Conservation (phyloP, 2,329 filamentous ascomycete species). For the Ustulina deusta region DNA sequence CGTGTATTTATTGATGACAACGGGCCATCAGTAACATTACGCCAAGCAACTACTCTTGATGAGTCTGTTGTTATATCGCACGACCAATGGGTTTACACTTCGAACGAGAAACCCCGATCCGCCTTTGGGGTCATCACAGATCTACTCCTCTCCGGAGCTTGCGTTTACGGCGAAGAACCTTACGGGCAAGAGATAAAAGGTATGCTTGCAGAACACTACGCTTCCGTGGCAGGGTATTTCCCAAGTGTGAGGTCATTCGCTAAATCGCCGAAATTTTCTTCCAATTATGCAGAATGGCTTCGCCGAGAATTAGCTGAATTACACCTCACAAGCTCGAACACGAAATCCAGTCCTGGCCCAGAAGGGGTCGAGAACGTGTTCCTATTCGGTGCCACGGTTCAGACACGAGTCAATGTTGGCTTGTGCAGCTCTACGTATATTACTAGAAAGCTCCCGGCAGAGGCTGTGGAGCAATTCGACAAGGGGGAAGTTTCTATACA, state of each 20-base stretch:
- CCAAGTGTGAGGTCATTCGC: conserved; percentile 9
- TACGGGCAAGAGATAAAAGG: conserved; percentile 19
- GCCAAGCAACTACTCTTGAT: conserved; percentile 21
- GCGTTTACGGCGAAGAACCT: conserved; percentile 6
- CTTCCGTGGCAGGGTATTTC: neutral
- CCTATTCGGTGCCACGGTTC: neutral
- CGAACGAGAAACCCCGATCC: neutral
- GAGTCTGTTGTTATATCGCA: neutral
- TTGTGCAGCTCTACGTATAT: neutral
- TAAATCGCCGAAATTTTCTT: neutral
- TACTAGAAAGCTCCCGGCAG: neutral
- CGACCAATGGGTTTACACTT: conserved; percentile 20
- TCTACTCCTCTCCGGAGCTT: conserved; percentile 19
- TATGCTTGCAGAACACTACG: neutral
- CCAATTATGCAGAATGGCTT: neutral
- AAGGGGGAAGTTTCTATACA: conserved; percentile 15
- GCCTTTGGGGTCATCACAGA: conserved; percentile 18
- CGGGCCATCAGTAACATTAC: neutral
- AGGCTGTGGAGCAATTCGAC: conserved; percentile 4
- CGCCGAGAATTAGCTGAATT: neutral
- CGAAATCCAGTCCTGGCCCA: neutral
- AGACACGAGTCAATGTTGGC: neutral
- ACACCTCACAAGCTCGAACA: neutral
- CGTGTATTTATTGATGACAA: conserved; percentile 2
- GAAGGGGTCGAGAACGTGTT: neutral